Evolutionary conservation across 371 early-diverging fungal species (phyloP).

Genomic region (Mortierella sp.): DNA sequence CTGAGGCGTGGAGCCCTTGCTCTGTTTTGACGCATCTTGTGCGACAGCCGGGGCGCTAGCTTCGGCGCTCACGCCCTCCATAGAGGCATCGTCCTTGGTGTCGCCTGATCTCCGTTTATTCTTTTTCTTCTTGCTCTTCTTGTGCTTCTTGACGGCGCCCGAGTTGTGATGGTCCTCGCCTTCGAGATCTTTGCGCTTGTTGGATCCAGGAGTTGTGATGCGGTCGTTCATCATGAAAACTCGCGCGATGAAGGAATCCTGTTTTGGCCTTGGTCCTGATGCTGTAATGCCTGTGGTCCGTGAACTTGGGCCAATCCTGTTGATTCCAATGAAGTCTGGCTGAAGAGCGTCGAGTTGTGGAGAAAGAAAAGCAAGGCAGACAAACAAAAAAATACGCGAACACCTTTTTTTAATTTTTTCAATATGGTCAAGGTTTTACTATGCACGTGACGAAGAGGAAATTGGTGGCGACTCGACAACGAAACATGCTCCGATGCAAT

Average conservation of each 20-base stretch:
- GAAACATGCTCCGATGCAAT: too few species aligned
- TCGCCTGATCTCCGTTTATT: background rate
- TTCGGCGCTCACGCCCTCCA: background rate
- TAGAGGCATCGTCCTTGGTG: background rate
- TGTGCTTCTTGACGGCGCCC: background rate
- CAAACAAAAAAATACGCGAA: too few species aligned
- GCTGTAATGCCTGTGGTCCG: background rate
- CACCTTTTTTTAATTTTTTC: too few species aligned
- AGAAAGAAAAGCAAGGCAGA: too few species aligned
- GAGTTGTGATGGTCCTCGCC: background rate
- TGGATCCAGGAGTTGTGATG: background rate
- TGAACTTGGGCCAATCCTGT: too few species aligned
- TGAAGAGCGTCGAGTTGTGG: too few species aligned
- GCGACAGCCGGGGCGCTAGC: too few species aligned
- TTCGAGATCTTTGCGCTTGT: background rate
- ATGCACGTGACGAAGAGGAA: too few species aligned
- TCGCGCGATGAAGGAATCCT: too few species aligned
- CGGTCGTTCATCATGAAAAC: background rate
- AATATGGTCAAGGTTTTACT: too few species aligned
- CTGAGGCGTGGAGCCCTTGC: background rate
- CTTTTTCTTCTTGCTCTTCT: background rate
- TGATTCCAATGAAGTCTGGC: too few species aligned
- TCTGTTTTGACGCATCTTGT: background rate
- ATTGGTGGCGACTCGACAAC: too few species aligned
- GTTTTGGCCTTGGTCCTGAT: background rate